These are phyloP conservation scores for Fusarium sp. DNA, from an alignment of 2,329 filamentous ascomycete species.

Conservation along the genomic window DNA sequence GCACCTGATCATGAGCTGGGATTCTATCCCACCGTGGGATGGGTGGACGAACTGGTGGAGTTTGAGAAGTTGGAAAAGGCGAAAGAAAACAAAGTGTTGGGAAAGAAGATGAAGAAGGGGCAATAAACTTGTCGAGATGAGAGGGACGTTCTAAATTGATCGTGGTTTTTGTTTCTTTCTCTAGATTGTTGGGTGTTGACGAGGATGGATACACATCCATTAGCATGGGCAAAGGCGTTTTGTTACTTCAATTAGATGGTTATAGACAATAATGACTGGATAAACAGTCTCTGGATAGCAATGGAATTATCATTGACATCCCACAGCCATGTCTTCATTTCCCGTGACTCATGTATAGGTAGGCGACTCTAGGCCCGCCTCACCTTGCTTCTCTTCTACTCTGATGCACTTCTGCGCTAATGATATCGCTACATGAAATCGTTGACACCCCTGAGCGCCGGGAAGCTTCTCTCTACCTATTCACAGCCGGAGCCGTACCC, in stretches of 20 bases:
- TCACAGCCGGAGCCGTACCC: background rate
- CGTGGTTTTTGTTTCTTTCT: background rate
- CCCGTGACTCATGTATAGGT: conserved; percentile 14
- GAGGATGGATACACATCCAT: background rate
- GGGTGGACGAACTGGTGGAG: background rate
- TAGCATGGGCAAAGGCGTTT: background rate
- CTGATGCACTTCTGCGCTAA: background rate
- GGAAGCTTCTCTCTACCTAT: background rate
- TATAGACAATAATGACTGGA: background rate
- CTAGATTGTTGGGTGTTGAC: background rate
- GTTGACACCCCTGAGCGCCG: background rate
- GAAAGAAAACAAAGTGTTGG: background rate
- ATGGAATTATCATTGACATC: background rate
- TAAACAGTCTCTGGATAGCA: background rate
- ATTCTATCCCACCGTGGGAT: background rate
- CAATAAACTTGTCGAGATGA: background rate
- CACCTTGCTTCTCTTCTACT: background rate
- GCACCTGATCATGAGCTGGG: background rate
- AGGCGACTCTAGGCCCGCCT: background rate
- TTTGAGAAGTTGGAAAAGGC: background rate
- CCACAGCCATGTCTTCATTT: conserved; percentile 15
- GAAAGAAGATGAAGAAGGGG: background rate
- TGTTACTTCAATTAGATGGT: background rate
- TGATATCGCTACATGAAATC: background rate
- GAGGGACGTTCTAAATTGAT: background rate